Percentiles rank a stretch among this genome's conserved stretches.
phyloP scores from a whole-genome alignment of 1,139 yeast species.

The Arxiozyma bovina region DNA sequence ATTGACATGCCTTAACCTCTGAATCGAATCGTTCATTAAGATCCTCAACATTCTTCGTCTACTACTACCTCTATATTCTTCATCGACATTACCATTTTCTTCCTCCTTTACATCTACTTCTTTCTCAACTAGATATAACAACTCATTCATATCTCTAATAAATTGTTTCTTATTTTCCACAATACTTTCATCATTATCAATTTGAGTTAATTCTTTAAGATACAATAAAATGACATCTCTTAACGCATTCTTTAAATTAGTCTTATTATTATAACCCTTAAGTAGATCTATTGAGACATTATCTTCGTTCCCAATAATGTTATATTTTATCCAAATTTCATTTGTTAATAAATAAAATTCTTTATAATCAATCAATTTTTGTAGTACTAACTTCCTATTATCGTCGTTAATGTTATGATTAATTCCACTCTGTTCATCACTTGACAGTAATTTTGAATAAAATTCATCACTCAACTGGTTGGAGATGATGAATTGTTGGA shows the following conservation, averaged over 20 bases:
- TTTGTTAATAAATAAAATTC: background rate
- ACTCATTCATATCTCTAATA: background rate
- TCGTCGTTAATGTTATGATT: background rate
- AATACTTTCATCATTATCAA: background rate
- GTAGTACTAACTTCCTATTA: background rate
- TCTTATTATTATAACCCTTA: background rate
- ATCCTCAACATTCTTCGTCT: background rate
- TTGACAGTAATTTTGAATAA: background rate
- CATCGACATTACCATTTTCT: background rate
- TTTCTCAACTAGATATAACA: background rate
- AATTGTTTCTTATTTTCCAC: background rate
- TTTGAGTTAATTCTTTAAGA: background rate
- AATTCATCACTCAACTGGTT: background rate
- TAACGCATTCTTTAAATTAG: background rate
- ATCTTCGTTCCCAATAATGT: background rate
- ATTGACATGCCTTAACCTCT: background rate
- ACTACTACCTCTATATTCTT: background rate
- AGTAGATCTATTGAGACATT: background rate
- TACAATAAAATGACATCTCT: background rate
- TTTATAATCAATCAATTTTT: background rate
- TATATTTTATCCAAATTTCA: background rate
- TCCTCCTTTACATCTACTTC: background rate
- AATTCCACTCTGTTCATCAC: background rate
- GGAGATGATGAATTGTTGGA: constrained; percentile 11
- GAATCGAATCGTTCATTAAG: background rate